phyloP scores from a whole-genome alignment of 306 rosid species.

The Echinosophora koreensis region DNA sequence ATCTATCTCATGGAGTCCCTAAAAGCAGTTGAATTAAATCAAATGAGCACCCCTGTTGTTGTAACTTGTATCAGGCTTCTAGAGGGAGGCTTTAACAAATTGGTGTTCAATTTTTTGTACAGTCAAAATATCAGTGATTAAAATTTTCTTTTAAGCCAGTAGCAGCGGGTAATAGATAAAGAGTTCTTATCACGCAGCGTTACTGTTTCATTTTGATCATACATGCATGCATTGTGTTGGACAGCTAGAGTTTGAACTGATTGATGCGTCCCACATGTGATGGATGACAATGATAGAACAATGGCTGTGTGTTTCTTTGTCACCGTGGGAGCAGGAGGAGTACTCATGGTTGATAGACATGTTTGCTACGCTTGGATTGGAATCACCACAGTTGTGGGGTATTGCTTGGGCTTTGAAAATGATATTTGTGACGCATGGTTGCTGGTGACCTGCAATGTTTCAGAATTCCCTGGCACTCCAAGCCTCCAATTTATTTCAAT shows the following conservation, averaged over 20 bases:
- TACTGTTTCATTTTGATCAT: slow-evolving; percentile 27
- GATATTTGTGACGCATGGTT: slow-evolving; percentile 28
- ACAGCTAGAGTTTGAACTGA: slow-evolving; percentile 51
- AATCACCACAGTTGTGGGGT: slow-evolving; percentile 48
- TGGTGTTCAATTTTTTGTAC: slow-evolving; percentile 67
- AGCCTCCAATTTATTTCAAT: slow-evolving; percentile 4
- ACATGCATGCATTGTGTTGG: slow-evolving; percentile 43
- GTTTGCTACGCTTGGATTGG: slow-evolving; percentile 38
- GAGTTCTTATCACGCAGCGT: not conserved
- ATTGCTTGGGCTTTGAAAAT: slow-evolving; percentile 33
- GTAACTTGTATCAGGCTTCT: slow-evolving; percentile 54
- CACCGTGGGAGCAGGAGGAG: slow-evolving; percentile 46
- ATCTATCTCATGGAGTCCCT: slow-evolving; percentile 57
- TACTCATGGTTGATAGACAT: slow-evolving; percentile 46
- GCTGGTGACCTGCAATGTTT: slow-evolving; percentile 30
- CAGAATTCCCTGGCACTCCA: not conserved
- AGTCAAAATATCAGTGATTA: slow-evolving; percentile 51
- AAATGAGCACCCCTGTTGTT: slow-evolving; percentile 55
- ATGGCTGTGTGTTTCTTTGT: slow-evolving; percentile 47
- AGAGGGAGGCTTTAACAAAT: slow-evolving; percentile 48
- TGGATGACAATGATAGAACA: slow-evolving; percentile 53
- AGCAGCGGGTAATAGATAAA: slow-evolving; percentile 29
- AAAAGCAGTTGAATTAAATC: slow-evolving; percentile 53
- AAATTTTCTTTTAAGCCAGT: slow-evolving; percentile 41
- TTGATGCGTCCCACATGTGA: slow-evolving; percentile 48